Evolutionary conservation across 352 stramenopile genomes (phyloP), one percentile per base, ranked within the genome.

Genomic region (Elongisporangium undulatum): DNA sequence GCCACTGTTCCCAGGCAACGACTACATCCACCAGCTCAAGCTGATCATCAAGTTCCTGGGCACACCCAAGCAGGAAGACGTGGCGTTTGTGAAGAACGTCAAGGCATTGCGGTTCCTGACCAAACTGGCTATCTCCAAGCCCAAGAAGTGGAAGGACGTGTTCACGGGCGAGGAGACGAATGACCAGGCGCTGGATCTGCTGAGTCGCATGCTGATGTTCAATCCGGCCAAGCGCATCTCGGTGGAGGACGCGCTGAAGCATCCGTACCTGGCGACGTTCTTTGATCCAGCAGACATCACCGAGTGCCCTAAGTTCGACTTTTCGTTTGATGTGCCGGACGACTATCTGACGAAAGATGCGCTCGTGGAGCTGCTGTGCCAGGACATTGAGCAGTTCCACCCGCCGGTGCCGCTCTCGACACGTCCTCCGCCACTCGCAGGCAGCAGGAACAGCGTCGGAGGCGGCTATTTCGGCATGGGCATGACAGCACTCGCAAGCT

Each of bases 1-100:
- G 68, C 96, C 97, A 51, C 85, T 98, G 34, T 99, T 99, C 64
- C 94, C 81, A 3, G 84, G 84, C 53, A 88, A 93, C 39, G 84
- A 93, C 65, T 93, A 91, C 67, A 83, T 92, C 48, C 78, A 93
- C 61, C 84, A 93, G 56, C 82, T 93, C 53, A 90, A 87, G 63
- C 72, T 93, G 21, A 93, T 93, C 49, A 86, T 85, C 66, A 85
- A 83, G 60, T 88, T 80, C 55, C 56, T 85, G 29, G 79, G 73
- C 48, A 90, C 72, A 22, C 79, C 76, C 16, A 92, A 92, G 60
- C 78, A 91, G 45, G 76, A 91, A 29, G 84, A 93, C 56, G 87
- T 85, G 50, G 65, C 51, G 15, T 90, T 91, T 51, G 90, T 98
- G 51, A 88, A 93, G 68, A 98, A 94, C 48, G 79, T 77, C n/a